phyloP scores from a whole-genome alignment of 495 filamentous ascomycete genomes.

The Lophiotrema nucula region DNA sequence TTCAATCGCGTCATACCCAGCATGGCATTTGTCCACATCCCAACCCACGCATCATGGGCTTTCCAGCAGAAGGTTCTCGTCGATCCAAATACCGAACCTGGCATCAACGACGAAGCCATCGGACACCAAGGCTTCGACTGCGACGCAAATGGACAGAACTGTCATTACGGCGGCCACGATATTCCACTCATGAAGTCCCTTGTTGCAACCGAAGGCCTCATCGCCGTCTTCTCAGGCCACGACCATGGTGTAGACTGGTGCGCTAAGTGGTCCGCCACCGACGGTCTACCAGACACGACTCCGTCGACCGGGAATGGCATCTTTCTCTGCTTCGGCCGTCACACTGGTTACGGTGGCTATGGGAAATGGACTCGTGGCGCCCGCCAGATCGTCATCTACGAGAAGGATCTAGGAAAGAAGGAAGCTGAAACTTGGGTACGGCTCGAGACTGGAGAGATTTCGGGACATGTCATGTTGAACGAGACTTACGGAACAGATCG shows the following conservation, averaged over 20 bases:
- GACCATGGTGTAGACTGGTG: constrained; percentile 69
- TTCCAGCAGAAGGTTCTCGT: constrained; percentile 44
- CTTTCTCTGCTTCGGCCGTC: constrained; percentile 66
- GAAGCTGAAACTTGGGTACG: constrained; percentile 62
- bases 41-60: constrained; percentile 55
- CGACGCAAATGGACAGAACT: constrained; percentile 37
- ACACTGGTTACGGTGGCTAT: constrained; percentile 71
- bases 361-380: constrained; percentile 61
- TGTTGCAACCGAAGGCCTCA: constrained; percentile 44
- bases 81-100: constrained; percentile 51
- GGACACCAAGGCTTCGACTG: constrained; percentile 52
- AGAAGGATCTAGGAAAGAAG: constrained; percentile 25
- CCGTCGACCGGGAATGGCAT: constrained; percentile 45
- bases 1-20: constrained; percentile 55
- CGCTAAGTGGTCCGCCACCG: constrained; percentile 17
- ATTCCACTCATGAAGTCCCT: constrained; percentile 64
- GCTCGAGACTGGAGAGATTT: constrained; percentile 58
- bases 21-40: constrained; percentile 73
- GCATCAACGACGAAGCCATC: constrained; percentile 63
- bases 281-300: constrained; percentile 34
- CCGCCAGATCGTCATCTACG: constrained; percentile 37
- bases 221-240: constrained; percentile 66
- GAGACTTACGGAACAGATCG: constrained; percentile 62
- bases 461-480: constrained; percentile 63
- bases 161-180: constrained; percentile 54